Evolutionary conservation across 1,284 basidiomycete genomes (phyloP), one percentile per base, ranked within the genome.

Genomic region (Cryptococcus hybrid): DNA sequence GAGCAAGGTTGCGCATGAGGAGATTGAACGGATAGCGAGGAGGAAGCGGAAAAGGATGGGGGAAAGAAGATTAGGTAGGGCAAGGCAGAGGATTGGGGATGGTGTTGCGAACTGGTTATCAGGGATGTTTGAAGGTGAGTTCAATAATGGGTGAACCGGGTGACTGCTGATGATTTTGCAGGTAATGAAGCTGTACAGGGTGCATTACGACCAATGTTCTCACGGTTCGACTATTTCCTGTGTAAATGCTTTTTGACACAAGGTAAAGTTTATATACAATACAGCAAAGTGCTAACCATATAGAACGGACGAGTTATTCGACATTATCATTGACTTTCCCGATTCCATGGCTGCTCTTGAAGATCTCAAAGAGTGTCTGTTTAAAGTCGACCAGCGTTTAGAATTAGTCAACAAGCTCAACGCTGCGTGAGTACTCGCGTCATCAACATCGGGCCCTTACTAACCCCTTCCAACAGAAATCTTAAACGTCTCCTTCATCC

Each of bases 281-380:
- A 24, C 24, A 24, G 24, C 24, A 24, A 24, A 24, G 24, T 24
- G 24, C 24, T 24, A 24, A 24, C 24, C 51, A 13, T 12, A 9
- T 65, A 93, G 92, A 45, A 91, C 88, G 0, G 82, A 82, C 51
- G 92, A 98, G 76, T 87, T 99, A 15, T 98, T 96, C 69, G 92
- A 96, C 64, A 95, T 99, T 57, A 94, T 99, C 57, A 86, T 95
- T 49, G 89, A 93, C 68, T 96, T 86, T 66, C 94, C 96, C 0
- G 89, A 92, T 57, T 96, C 94, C 0, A 81, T 82, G 60, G 84
- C 87, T 1, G 93, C 92, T 0, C 79, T 99, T n/a, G 82, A 89
- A 57, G 96, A 99, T 74, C 82, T 99, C 36, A 88, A 86, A 71
- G 71, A 75, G 54, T 73, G 75, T 57, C 49, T 76, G 42, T 62